A percentile compares a stretch with the other conserved stretches of the same genome.
These are phyloP conservation scores for Colletotrichum simmondsii DNA, from an alignment of 2,329 filamentous ascomycete species.

Conservation along the genomic window DNA sequence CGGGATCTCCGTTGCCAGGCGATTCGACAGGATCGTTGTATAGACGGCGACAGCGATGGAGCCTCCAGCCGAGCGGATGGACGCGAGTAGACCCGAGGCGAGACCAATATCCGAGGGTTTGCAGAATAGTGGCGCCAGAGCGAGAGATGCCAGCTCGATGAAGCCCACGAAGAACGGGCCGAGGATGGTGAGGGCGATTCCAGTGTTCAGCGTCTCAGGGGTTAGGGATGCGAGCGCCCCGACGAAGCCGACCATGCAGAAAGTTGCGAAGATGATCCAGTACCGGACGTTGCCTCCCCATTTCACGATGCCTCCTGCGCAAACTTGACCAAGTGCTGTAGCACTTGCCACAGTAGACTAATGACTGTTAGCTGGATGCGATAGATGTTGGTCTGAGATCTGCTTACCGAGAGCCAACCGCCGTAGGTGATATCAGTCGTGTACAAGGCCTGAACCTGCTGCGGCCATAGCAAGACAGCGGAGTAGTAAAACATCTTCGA, in stretches of 20 bases:
- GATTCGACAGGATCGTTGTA: constrained; percentile 50
- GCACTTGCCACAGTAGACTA: constrained; percentile 47
- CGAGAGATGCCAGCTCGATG: constrained; percentile 47
- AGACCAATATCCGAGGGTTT: constrained; percentile 52
- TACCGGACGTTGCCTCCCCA: constrained; percentile 48
- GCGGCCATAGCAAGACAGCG: constrained; percentile 48
- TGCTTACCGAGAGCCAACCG: constrained; percentile 46
- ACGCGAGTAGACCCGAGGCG: constrained; percentile 51
- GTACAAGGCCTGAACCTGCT: constrained; percentile 47
- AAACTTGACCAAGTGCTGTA: constrained; percentile 46
- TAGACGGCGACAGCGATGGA: constrained; percentile 53
- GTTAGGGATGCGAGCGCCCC: constrained; percentile 47
- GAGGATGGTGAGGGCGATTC: constrained; percentile 47
- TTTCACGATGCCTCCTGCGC: constrained; percentile 45
- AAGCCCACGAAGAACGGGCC: constrained; percentile 50
- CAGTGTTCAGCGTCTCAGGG: constrained; percentile 42
- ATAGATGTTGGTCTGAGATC: background rate
- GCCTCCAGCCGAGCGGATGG: constrained; percentile 50
- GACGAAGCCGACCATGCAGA: constrained; percentile 49
- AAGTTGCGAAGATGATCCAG: constrained; percentile 49
- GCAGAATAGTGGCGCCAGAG: constrained; percentile 50
- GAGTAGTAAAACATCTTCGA: constrained; percentile 45
- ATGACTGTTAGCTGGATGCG: background rate
- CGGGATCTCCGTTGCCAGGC: constrained; percentile 48
- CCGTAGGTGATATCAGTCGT: constrained; percentile 47